Base-by-base conservation (phyloP, 768 basidiomycete genomes). In the Russula brevipes region DNA sequence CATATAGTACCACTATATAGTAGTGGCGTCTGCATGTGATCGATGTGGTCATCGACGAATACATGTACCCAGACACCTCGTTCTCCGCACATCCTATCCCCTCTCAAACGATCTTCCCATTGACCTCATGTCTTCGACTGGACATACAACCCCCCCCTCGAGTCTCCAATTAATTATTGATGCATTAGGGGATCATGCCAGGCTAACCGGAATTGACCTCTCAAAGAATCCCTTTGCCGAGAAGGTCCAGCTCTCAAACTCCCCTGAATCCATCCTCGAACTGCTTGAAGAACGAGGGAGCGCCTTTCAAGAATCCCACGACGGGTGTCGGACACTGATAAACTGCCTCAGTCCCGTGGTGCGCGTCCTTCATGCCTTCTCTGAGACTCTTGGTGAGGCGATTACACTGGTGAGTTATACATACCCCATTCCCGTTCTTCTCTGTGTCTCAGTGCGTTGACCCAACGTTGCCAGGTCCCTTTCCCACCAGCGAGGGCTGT, bases 301-400 rank as follows among this genome's bases (percentile, higher is more conserved):
- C 17, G 55, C 19, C 0, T 57, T 57, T 14, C 38, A 51, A 11
- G 41, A 62, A 19, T 62, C 57, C 52, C 55, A 55, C 16, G 41
- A 62, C 4, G 54, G 54, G 24, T 30, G 42, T 56, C 46, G 54
- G 19, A n/a, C 6, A 8, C n/a, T 55, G 5, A 49, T 56, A 31
- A 17, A 16, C 16, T 50, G 38, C 24, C 38, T 61, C 9, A 42
- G 30, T 5, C 60, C 54, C 0, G 47, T 31, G 4, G 54, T 55
- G 4, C 11, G 49, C 1, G 24, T 55, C 9, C 42, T 61, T 14
- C 53, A 61, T 33, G 54, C 30, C 0, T 55, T 61, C 12, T 49
- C 45, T 3, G 30, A n/a, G 1, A 24, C 24, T 14, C 36, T 61
- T 3, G 47, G 36, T 4, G 45, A 49, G 14, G 60, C 38, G 4